Base-by-base conservation (phyloP, 2,329 filamentous ascomycete species). In the Ramichloridium luteum region DNA sequence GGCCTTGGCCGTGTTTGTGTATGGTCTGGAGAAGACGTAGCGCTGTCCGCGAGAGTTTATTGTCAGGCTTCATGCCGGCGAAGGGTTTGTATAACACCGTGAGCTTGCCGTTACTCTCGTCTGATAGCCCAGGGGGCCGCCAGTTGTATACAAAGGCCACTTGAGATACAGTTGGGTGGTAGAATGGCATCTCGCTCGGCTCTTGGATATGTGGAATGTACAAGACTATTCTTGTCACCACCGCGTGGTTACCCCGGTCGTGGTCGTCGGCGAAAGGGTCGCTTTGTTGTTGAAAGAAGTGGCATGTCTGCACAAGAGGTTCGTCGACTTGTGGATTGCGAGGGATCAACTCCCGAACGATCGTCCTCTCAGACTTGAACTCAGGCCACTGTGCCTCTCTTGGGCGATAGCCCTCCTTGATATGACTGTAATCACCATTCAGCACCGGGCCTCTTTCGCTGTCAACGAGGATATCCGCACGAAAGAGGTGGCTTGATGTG, bases 281-380 rank as follows among this genome's bases (percentile, higher is more conserved):
- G 13, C 57, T 49, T 46, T 18, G 4, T 53, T 49, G 20, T 22
- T 43, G 49, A 47, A 53, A 83, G 40, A 86, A 70, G 34, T 82
- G 68, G 54, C 84, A 93, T 2, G 84, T 93, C 56, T 96, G 88
- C 35, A 84, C 69, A 40, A 94, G 57, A 2, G 78, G 67, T 13
- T 65, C 61, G 55, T 96, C 88, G 15, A 88, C 62, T 33, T 76
- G 67, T 3, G 76, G 72, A 54, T 93, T 93, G 30, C 88, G 68
- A 3, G 88, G 88, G 28, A 94, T 76, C 46, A 94, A 62, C 38
- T 68, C 77, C 37, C 86, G 70, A 5, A 93, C 70, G 13, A 93
- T 65, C 1, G 74, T 74, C 42, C 77, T 74, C 14, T 68, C 63
- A 17, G 74, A 60, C 15, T 47, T 41, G 37, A 59, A 68, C 0